Conservation (phyloP, 2,329 filamentous ascomycete species). For the Curvularia hawaiiensis region DNA sequence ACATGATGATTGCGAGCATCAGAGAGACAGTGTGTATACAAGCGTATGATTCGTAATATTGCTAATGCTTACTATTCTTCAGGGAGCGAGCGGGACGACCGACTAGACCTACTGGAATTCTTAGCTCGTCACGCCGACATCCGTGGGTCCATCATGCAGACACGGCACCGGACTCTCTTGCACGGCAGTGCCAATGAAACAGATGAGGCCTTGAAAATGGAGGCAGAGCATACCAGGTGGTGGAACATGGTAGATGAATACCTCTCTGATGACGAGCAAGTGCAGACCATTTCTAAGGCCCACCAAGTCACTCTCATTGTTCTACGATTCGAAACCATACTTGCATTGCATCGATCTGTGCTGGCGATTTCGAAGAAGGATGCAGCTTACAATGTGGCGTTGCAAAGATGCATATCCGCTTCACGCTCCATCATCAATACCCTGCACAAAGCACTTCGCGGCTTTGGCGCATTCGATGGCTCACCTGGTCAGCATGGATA, state of each 20-base stretch:
- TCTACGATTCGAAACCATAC: slow-evolving; percentile 30
- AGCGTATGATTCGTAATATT: too few species aligned
- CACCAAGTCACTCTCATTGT: slow-evolving; percentile 33
- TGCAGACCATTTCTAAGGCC: slow-evolving; percentile 22
- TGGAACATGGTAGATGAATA: slow-evolving; percentile 36
- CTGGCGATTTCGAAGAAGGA: slow-evolving; percentile 29
- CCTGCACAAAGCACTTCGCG: slow-evolving; percentile 27
- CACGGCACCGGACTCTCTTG: slow-evolving; percentile 19
- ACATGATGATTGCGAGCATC: slow-evolving; percentile 8
- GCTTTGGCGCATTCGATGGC: slow-evolving; percentile 31
- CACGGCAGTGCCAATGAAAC: slow-evolving; percentile 13
- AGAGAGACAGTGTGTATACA: slow-evolving; percentile 8
- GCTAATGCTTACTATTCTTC: not conserved
- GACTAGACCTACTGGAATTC: slow-evolving; percentile 30
- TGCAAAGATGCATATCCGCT: slow-evolving; percentile 32
- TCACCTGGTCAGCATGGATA: slow-evolving; percentile 30
- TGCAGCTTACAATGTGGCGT: slow-evolving; percentile 27
- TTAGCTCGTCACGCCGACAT: slow-evolving; percentile 30
- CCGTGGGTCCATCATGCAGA: slow-evolving; percentile 32
- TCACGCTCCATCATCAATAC: slow-evolving; percentile 34
- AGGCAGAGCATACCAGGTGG: slow-evolving; percentile 34
- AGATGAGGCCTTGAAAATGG: slow-evolving; percentile 21
- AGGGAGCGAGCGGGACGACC: slow-evolving; percentile 20
- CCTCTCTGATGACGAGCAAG: slow-evolving; percentile 22
- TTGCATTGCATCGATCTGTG: slow-evolving; percentile 31